These are phyloP conservation scores for Kwoniella sp. DNA, from an alignment of 768 basidiomycete species.

Conservation along the genomic window DNA sequence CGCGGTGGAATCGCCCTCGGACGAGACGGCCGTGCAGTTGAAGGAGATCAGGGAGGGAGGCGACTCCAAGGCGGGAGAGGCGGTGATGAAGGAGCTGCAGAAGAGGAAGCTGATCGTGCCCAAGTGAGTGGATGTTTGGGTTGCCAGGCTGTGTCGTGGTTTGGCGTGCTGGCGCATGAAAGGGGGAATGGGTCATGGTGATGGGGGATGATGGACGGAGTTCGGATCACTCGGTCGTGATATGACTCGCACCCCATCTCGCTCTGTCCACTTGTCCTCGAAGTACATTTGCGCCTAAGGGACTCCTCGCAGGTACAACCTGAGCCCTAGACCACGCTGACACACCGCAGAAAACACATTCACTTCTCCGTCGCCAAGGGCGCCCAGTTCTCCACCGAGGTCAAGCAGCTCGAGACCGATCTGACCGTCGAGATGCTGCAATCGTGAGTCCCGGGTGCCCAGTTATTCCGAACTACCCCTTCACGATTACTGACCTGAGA, in stretches of 20 bases:
- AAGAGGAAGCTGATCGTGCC: conserved; percentile 85
- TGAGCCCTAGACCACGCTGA: not conserved
- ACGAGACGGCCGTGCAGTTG: conserved; percentile 70
- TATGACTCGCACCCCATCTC: too few species aligned
- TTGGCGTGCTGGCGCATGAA: too few species aligned
- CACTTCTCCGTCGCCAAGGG: conserved; percentile 91
- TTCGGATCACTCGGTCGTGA: too few species aligned
- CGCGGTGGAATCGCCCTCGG: conserved; percentile 67
- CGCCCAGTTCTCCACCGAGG: conserved; percentile 77
- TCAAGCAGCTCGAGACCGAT: conserved; percentile 91
- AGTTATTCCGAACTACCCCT: too few species aligned
- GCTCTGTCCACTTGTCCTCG: too few species aligned
- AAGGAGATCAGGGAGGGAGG: conserved; percentile 69
- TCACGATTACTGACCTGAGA: not conserved
- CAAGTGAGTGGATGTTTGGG: conserved; percentile 61
- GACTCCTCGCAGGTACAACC: not conserved
- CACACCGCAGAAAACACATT: conserved; percentile 73
- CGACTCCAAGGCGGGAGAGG: conserved; percentile 69
- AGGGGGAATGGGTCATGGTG: too few species aligned
- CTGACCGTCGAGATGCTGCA: conserved; percentile 90
- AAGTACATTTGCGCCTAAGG: not conserved
- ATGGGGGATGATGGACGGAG: not conserved
- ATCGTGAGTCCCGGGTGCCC: conserved; percentile 73
- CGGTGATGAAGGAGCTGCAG: conserved; percentile 72
- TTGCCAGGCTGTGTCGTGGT: too few species aligned